Base-by-base conservation (phyloP, 2,329 filamentous ascomycete genomes). In the Penicillium glabrum region DNA sequence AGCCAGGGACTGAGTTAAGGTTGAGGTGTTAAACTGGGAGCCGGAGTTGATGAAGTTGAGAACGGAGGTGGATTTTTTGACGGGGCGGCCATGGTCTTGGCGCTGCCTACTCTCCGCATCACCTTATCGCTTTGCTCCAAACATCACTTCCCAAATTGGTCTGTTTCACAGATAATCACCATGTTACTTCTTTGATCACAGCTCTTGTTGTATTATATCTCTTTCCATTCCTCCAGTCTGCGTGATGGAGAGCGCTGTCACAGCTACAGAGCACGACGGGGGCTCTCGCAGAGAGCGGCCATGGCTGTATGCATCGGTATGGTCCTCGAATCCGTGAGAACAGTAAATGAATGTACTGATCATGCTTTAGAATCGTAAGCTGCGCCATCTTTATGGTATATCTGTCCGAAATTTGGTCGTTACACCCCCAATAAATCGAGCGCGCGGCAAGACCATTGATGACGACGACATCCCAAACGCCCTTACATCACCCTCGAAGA, bases 351-450 rank as follows among this genome's bases (percentile, higher is more conserved):
- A 24, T 13, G n/a, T 9, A 31, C 69, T 69, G 45, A 44, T 66
- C 58, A 27, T 23, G 3, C 31, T 24, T 31, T 65, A 95, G 82
- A 97, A 96, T 73, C 90, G 92, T 72, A 92, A 89, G 73, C 82
- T 98, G 52, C 87, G 93, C 53, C 93, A 97, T 79, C 83, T 97
- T 5, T 88, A 90, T 67, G 91, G 91, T 64, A 86, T 98, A 65
- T 93, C 90, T 54, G 79, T 97, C 51, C 90, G 93, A 56, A 97
- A 97, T 73, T 80, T 97, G 44, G 87, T 86, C 60, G 87, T 96
- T 63, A 80, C 79, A 24, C 80, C 79, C 61, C 78, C 80, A 57
- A 78, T 79, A 61, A 78, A 77, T 67, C 78, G 82, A 58, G 62
- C 71, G 37, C 80, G 80, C 51, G 78, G 80, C 14, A 83, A 82